Evolutionary conservation across 1,284 basidiomycete species (phyloP).

Genomic region (Heterobasidion irregulare): DNA sequence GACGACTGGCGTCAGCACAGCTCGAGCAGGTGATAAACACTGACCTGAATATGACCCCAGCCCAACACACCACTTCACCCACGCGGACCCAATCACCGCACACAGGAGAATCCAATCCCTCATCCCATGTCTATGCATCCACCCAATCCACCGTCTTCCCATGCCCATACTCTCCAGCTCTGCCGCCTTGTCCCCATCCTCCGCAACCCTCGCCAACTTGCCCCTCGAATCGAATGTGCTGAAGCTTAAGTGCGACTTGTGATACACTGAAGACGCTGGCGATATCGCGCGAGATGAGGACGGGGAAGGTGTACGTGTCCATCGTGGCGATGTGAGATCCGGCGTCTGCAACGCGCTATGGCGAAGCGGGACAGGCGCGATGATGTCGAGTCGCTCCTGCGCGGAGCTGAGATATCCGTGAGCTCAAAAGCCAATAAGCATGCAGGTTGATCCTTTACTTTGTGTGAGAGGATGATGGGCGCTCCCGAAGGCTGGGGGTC

Average conservation of each 20-base stretch:
- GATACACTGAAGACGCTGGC: slow-evolving; percentile 6
- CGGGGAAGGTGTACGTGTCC: slow-evolving; percentile 16
- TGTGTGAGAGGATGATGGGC: background rate
- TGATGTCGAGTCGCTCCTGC: slow-evolving; percentile 20
- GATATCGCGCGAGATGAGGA: slow-evolving; percentile 17
- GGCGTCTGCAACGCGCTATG: slow-evolving; percentile 18
- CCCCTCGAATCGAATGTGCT: slow-evolving; percentile 26
- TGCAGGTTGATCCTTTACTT: background rate
- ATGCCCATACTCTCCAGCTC: slow-evolving; percentile 32
- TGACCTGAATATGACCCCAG: slow-evolving; percentile 78
- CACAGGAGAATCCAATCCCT: slow-evolving; percentile 49
- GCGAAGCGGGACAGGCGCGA: slow-evolving; percentile 22
- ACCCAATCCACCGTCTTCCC: slow-evolving; percentile 58
- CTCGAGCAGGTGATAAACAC: slow-evolving; percentile 17
- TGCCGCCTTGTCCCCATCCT: slow-evolving; percentile 22
- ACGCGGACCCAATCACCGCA: slow-evolving; percentile 40
- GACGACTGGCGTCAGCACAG: background rate
- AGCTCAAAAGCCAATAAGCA: background rate
- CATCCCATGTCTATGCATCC: slow-evolving; percentile 68
- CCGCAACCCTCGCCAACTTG: slow-evolving; percentile 5
- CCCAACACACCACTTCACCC: slow-evolving; percentile 63
- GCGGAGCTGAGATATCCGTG: slow-evolving; percentile 6
- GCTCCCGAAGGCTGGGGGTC: background rate
- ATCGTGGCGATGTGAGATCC: slow-evolving; percentile 15
- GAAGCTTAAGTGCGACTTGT: slow-evolving; percentile 22